These are phyloP conservation scores for Ilyonectria destructans DNA, from an alignment of 2,329 filamentous ascomycete genomes.

Conservation along the genomic window DNA sequence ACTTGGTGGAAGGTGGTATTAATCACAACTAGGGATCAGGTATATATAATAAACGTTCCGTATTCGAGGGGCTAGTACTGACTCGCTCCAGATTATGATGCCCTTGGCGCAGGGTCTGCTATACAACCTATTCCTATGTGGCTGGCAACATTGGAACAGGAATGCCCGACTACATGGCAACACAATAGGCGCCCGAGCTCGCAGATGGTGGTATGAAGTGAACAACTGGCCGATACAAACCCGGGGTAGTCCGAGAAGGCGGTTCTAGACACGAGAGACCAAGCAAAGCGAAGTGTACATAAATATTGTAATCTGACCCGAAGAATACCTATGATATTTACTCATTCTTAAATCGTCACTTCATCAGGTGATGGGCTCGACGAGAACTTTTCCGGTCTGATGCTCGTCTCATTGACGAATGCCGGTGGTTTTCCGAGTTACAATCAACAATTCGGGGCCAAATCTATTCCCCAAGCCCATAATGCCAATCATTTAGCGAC, in stretches of 20 bases:
- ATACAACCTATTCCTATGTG: conserved; percentile 88
- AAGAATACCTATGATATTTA: conserved; percentile 18
- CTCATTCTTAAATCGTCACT: conserved; percentile 12
- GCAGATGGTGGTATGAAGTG: conserved; percentile 95
- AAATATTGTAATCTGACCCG: conserved; percentile 32
- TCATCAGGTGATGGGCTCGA: conserved; percentile 9
- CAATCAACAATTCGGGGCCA: conserved; percentile 28
- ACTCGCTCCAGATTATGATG: conserved; percentile 77
- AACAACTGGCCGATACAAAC: conserved; percentile 89
- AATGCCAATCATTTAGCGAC: conserved; percentile 34
- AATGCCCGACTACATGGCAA: conserved; percentile 84
- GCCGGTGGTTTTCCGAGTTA: conserved; percentile 1
- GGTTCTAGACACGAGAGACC: conserved; percentile 6
- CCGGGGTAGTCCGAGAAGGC: conserved; percentile 25
- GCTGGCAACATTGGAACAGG: conserved; percentile 93
- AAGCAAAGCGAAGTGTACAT: conserved; percentile 28
- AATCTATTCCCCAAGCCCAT: conserved; percentile 41
- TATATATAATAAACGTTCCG: conserved; percentile 58
- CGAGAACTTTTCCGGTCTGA: neutral
- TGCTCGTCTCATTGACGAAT: neutral
- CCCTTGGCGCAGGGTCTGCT: conserved; percentile 89
- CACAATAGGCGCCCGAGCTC: conserved; percentile 81
- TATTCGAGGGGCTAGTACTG: neutral
- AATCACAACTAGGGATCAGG: conserved; percentile 93
- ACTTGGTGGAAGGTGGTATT: conserved; percentile 84